Base-by-base conservation (phyloP, 352 stramenopile species). In the Globisporangium canariense region DNA sequence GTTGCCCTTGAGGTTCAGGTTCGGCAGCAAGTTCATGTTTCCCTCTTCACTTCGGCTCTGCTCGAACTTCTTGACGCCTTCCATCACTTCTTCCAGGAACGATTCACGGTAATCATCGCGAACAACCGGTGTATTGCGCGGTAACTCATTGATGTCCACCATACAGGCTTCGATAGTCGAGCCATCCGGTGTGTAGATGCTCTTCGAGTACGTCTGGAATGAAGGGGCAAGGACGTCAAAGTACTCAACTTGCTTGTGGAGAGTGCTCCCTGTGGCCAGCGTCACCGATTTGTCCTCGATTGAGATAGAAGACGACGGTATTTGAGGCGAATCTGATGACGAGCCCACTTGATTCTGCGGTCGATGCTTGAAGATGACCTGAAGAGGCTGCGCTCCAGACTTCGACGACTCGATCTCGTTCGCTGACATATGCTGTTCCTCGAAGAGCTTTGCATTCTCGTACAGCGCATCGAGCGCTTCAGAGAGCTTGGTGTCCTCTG, bases 351-450 rank as follows among this genome's bases (percentile, higher is more conserved):
- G 62, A 56, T 83, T 69, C 47, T 93, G 83, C 25, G 83, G 83
- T 30, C 87, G 81, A 53, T 93, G 87, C 65, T 93, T 93, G 66
- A 92, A 95, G 28, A 95, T 90, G 57, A 95, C 65, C 69, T 95
- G 87, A 34, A 93, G 69, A 36, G 85, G 87, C 46, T 81, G 63
- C 38, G 66, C 60, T 41, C 58, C 61, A 4, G 62, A 69, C n/a
- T 64, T 68, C 45, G 70, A 60, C 10, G 73, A 46, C 46, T 71
- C 65, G 52, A 76, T 73, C 30, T 85, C 69, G 18, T 70, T 72
- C 59, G 86, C 79, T 28, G 64, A 65, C 53, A 66, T 47, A 46
- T 70, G 58, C 18, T 84, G 68, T 22, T 83, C 79, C 58, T 89
- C 67, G 30, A 91, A 50, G 2, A 71, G 61, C 51, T 83, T 84